Base-by-base conservation (phyloP, 768 basidiomycete genomes). In the Strobilomyces confusus region DNA sequence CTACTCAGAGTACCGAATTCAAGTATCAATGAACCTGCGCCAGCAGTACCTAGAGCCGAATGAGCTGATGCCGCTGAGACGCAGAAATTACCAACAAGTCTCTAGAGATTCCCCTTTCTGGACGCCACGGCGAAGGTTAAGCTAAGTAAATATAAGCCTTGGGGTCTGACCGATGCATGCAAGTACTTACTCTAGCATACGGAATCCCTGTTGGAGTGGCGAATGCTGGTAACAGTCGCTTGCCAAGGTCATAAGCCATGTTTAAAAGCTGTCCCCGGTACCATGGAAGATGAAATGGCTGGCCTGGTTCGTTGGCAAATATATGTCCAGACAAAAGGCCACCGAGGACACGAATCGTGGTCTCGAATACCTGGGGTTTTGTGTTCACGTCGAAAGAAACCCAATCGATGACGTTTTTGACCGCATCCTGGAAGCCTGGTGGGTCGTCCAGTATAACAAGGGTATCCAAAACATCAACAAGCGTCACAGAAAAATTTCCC, bases 311-410 rank as follows among this genome's bases (percentile, higher is more conserved):
- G 55, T 76, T 83, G n/a, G 91, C 89, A 65, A 85, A 89, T 48
- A 87, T 81, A 62, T 94, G 93, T 23, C 83, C 93, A 8, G 90
- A 92, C 14, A 94, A 68, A 34, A 99, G 79, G 5, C 93, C 92
- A 4, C 97, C 97, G 9, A 99, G 75, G 7, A 94, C 92, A 25
- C 95, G 84, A 51, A 98, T 98, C 1, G 92, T 98, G 11, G 90
- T 91, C 74, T 99, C 95, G 64, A 99, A 99, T 5, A 98, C 88
- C 77, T 99, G 95, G n/a, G 97, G 93, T 69, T 85, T 92, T 38
- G 92, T 92, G 70, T 98, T 86, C 52, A 93, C 87, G 65, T 98
- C 90, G 68, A 97, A 98, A 1, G 86, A 86, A 36, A 97, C 89
- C 78, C 81, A 84, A 49, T 83, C 71, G 47, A 95, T 87, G 49